Percentiles rank a stretch among this genome's conserved stretches.
Conservation (phyloP, 768 basidiomycete species). For the Suillus paluster region DNA sequence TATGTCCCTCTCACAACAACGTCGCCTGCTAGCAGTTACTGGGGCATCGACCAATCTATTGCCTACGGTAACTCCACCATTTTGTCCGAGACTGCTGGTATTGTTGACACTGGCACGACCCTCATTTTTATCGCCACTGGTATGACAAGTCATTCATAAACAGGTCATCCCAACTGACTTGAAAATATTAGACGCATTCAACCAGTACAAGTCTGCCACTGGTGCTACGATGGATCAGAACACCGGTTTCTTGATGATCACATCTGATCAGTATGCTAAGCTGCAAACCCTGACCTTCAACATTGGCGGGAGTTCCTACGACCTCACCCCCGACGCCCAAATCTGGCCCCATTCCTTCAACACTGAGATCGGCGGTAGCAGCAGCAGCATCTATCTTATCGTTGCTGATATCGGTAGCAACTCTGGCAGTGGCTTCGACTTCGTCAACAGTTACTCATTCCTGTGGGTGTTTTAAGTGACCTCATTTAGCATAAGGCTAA, state of each 20-base stretch:
- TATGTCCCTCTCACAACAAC: conserved; percentile 31
- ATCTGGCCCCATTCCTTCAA: conserved; percentile 41
- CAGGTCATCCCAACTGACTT: conserved; percentile 5
- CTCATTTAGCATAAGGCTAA: conserved; percentile 11
- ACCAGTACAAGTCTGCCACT: conserved; percentile 25
- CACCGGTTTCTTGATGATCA: conserved; percentile 36
- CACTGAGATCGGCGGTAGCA: conserved; percentile 28
- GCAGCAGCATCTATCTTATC: conserved; percentile 32
- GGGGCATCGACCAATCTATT: conserved; percentile 38
- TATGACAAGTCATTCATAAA: conserved; percentile 3
- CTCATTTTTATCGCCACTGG: conserved; percentile 26
- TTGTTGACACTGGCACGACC: conserved; percentile 39
- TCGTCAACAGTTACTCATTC: conserved; percentile 25
- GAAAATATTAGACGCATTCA: conserved; percentile 26
- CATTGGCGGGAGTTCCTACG: conserved; percentile 24
- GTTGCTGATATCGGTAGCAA: conserved; percentile 24
- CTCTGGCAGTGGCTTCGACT: conserved; percentile 27
- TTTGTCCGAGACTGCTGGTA: conserved; percentile 31
- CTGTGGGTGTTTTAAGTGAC: conserved; percentile 18
- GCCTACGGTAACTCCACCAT: conserved; percentile 28
- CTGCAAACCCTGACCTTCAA: conserved; percentile 32
- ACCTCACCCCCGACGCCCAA: conserved; percentile 32
- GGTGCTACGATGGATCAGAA: conserved; percentile 28
- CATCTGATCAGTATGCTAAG: conserved; percentile 26
- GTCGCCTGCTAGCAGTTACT: conserved; percentile 26